Evolutionary conservation across 164 flowering plant species (phyloP).

Genomic region (Malania oleifera): DNA sequence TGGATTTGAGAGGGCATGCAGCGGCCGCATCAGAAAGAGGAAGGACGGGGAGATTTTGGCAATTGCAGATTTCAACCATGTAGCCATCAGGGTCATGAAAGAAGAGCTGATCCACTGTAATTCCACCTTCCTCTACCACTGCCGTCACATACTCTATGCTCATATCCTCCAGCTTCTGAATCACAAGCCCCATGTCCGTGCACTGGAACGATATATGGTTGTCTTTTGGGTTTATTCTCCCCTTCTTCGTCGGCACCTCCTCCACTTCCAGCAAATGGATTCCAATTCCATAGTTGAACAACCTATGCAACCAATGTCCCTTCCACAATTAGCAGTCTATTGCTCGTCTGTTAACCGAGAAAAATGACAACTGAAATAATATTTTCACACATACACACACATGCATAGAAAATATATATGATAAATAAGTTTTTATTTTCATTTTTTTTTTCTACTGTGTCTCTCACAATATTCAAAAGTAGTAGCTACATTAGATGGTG

Average conservation of each 20-base stretch:
- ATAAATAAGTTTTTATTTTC: too few relatives aligned
- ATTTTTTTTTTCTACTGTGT: too few relatives aligned
- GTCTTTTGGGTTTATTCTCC: constrained; percentile 32
- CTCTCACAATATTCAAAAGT: too few relatives aligned
- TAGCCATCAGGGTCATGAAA: constrained; percentile 45
- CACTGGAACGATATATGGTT: constrained; percentile 42
- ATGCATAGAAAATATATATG: too few relatives aligned
- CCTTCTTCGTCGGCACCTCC: constrained; percentile 5
- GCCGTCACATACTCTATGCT: constrained; percentile 29
- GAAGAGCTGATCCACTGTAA: constrained; percentile 36
- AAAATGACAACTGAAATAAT: too few relatives aligned
- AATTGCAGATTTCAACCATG: constrained; percentile 47
- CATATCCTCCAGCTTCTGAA: constrained; percentile 23
- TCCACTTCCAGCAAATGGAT: constrained; percentile 31
- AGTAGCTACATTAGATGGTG: too few relatives aligned
- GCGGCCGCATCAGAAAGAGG: too few relatives aligned
- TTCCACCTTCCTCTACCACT: constrained; percentile 33
- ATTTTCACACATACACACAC: too few relatives aligned
- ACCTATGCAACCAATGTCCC: too few relatives aligned
- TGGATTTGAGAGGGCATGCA: constrained; percentile 21
- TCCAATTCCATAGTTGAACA: constrained; percentile 36
- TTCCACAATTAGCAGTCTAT: too few relatives aligned
- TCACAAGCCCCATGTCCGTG: constrained; percentile 19
- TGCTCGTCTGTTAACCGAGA: too few relatives aligned
- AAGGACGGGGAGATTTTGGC: constrained; percentile 30